Evolutionary conservation across 148 eudicot genomes (phyloP).

Genomic region (Salicornia ramosissima): DNA sequence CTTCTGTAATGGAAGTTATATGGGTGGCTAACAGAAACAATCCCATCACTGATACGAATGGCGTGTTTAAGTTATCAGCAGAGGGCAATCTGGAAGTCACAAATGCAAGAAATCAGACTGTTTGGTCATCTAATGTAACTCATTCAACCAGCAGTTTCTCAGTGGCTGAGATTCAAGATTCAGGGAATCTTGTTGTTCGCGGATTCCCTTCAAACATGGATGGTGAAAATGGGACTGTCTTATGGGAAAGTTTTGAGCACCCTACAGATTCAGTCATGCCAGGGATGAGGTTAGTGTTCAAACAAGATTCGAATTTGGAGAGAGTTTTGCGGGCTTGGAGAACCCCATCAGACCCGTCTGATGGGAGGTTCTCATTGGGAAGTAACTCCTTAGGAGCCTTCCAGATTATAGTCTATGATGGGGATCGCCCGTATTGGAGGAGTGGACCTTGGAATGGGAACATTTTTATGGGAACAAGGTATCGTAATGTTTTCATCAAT

Average conservation of each 20-base stretch:
- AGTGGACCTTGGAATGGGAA: conserved; percentile 47
- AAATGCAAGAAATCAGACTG: conserved; percentile 24
- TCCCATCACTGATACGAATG: conserved; percentile 23
- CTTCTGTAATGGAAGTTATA: conserved; percentile 18
- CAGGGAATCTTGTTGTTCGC: conserved; percentile 52
- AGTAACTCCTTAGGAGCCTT: conserved; percentile 14
- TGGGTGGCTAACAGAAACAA: conserved; percentile 37
- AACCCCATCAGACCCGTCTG: conserved; percentile 29
- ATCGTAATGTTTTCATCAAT: conserved; percentile 25
- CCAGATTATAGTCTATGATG: conserved; percentile 29
- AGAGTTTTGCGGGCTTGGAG: conserved; percentile 20
- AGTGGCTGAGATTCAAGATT: conserved; percentile 37
- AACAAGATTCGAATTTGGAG: conserved; percentile 6
- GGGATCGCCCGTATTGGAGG: conserved; percentile 26
- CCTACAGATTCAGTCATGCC: conserved; percentile 53
- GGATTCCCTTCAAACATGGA: neutral
- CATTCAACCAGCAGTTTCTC: conserved; percentile 4
- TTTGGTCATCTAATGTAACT: conserved; percentile 47
- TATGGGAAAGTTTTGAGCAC: conserved; percentile 73
- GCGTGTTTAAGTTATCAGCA: conserved; percentile 9
- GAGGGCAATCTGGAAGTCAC: conserved; percentile 31
- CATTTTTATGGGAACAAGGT: conserved; percentile 34
- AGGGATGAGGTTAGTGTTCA: conserved; percentile 16
- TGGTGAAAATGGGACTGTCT: neutral
- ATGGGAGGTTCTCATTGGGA: conserved; percentile 21